These are phyloP conservation scores for Cladorrhinum samala DNA, from an alignment of 495 filamentous ascomycete species.

Conservation along the genomic window DNA sequence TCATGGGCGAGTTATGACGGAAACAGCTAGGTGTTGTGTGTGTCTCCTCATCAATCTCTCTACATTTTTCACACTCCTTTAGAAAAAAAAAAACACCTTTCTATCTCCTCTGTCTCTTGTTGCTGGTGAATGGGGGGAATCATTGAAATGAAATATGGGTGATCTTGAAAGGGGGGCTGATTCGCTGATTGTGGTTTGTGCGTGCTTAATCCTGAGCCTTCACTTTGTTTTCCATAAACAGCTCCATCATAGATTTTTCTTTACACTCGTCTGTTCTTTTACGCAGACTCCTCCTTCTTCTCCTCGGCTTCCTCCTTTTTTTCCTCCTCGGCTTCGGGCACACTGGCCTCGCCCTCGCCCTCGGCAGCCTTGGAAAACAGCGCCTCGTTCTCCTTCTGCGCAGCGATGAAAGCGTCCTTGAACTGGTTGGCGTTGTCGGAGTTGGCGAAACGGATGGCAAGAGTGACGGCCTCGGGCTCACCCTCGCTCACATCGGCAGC, in stretches of 20 bases:
- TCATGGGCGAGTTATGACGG: background rate
- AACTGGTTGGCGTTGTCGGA: slow-evolving; percentile 96
- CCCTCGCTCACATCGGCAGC: slow-evolving; percentile 97
- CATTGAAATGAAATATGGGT: background rate
- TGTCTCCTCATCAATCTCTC: no score
- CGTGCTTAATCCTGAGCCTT: slow-evolving; percentile 15
- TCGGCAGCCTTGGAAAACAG: slow-evolving; percentile 60
- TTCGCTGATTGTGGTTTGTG: slow-evolving; percentile 10
- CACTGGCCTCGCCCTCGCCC: slow-evolving; percentile 26
- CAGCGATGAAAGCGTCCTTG: slow-evolving; percentile 97
- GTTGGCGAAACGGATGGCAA: slow-evolving; percentile 97
- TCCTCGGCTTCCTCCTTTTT: slow-evolving; percentile 20
- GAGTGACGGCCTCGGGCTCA: slow-evolving; percentile 89
- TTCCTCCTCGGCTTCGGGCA: slow-evolving; percentile 12
- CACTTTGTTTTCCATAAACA: slow-evolving; percentile 13
- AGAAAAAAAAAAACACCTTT: no score
- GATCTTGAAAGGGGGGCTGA: background rate
- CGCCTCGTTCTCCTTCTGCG: slow-evolving; percentile 91
- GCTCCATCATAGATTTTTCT: no score
- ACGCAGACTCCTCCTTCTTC: slow-evolving; percentile 15
- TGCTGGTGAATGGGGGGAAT: background rate
- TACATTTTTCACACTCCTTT: no score
- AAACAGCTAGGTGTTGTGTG: background rate
- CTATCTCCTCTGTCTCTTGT: no score
- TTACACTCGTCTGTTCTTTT: no score